Evolutionary conservation across 202 grass and related monocot genomes (phyloP).

Genomic region (Brachypodium distachyon): DNA sequence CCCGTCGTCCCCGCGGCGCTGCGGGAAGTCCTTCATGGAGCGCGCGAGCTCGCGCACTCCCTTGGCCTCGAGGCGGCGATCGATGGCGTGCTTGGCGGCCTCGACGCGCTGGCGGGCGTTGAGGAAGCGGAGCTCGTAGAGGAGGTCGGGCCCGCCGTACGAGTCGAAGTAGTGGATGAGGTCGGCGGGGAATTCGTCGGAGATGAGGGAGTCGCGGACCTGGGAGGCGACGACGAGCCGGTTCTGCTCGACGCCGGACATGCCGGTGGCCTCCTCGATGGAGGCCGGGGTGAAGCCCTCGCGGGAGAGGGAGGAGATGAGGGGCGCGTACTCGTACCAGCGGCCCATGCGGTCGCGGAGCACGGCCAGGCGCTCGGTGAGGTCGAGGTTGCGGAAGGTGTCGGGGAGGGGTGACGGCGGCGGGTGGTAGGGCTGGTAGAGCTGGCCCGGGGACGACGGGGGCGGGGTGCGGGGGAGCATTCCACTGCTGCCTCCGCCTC

Average conservation of each 20-base stretch:
- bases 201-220: constrained; percentile 66
- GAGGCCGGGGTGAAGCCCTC: constrained; percentile 79
- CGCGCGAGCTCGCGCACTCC: constrained; percentile 52
- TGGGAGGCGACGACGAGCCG: constrained; percentile 54
- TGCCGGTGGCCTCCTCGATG: constrained; percentile 67
- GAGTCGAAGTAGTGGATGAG: constrained; percentile 61
- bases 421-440: constrained; percentile 62
- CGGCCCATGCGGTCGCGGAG: constrained; percentile 55
- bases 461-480: constrained; percentile 54
- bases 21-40: constrained; percentile 61
- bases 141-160: constrained; percentile 38
- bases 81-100: constrained; percentile 33
- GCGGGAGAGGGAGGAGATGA: constrained; percentile 43
- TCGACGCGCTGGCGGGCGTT: constrained; percentile 47
- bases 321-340: constrained; percentile 76
- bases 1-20: constrained; percentile 39
- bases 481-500: background rate
- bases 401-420: constrained; percentile 41
- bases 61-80: constrained; percentile 33
- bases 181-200: constrained; percentile 36
- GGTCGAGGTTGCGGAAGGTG: constrained; percentile 35
- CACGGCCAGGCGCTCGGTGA: constrained; percentile 47
- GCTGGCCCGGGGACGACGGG: constrained; percentile 23
- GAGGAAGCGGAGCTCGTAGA: constrained; percentile 77
- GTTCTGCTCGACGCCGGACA: constrained; percentile 80